phyloP scores from a whole-genome alignment of 108 stramenopile species.

The Skeletonema grethae region DNA sequence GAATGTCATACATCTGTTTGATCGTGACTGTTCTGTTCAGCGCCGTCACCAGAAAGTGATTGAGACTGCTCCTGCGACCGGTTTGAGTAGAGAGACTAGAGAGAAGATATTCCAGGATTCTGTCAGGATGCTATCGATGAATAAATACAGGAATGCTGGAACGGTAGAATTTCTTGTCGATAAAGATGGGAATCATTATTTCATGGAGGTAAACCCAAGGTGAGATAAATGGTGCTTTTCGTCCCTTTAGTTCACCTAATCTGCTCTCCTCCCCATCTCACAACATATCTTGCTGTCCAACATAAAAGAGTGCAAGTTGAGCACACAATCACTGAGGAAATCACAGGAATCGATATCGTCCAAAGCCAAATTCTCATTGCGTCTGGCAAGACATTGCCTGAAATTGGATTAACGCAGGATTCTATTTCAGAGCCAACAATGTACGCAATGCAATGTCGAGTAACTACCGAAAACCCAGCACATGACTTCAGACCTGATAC shows the following conservation, averaged over 20 bases:
- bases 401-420: constrained; percentile 76
- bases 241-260: not conserved
- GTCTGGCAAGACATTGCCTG: constrained; percentile 82
- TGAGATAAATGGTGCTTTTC: not conserved
- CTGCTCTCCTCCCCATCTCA: not conserved
- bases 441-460: constrained; percentile 91
- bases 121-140: constrained; percentile 59
- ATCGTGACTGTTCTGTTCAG: constrained; percentile 98
- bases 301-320: constrained; percentile 26
- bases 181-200: constrained; percentile 84
- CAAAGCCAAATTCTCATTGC: constrained; percentile 94
- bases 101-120: constrained; percentile 82
- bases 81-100: constrained; percentile 70
- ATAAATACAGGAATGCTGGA: constrained; percentile 93
- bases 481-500: constrained; percentile 94
- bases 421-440: constrained; percentile 64
- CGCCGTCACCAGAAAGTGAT: constrained; percentile 98
- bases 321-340: constrained; percentile 91
- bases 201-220: constrained; percentile 95
- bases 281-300: not conserved
- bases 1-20: constrained; percentile 90
- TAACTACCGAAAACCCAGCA: constrained; percentile 94
- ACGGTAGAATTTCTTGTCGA: constrained; percentile 98
- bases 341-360: constrained; percentile 91
- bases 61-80: constrained; percentile 91